phyloP scores from a whole-genome alignment of 805 yeast genomes.

The Yamadazyma takamatsuzukensis region DNA sequence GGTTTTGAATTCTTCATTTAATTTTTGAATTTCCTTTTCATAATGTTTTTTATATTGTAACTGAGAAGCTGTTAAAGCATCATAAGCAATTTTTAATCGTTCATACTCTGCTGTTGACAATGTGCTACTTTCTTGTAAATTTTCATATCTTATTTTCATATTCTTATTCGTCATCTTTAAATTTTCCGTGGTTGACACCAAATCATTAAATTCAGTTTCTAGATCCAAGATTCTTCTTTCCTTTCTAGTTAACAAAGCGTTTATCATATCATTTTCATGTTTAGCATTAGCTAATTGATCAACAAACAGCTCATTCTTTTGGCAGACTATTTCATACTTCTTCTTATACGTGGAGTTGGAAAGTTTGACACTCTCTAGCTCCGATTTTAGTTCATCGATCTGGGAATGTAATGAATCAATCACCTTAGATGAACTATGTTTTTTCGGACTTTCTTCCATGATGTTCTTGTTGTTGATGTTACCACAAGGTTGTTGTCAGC shows the following conservation, averaged over 20 bases:
- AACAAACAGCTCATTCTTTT: slow-evolving; percentile 50
- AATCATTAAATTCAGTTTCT: slow-evolving; percentile 53
- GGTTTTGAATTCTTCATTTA: slow-evolving; percentile 33
- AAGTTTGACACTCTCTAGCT: slow-evolving; percentile 36
- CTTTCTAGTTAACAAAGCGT: slow-evolving; percentile 63
- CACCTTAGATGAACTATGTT: slow-evolving; percentile 26
- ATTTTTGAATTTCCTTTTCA: slow-evolving; percentile 36
- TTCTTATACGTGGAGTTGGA: slow-evolving; percentile 49
- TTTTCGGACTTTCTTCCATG: slow-evolving; percentile 23
- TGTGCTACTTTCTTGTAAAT: slow-evolving; percentile 44
- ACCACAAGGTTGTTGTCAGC: too few species aligned
- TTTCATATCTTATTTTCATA: slow-evolving; percentile 46
- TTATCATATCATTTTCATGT: slow-evolving; percentile 75
- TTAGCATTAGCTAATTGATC: slow-evolving; percentile 68
- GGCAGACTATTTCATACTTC: slow-evolving; percentile 44
- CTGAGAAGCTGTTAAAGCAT: slow-evolving; percentile 50
- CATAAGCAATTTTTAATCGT: slow-evolving; percentile 55
- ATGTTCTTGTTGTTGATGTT: too few species aligned
- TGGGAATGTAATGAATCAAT: slow-evolving; percentile 54
- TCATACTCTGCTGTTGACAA: slow-evolving; percentile 49
- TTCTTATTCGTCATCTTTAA: slow-evolving; percentile 47
- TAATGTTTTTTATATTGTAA: slow-evolving; percentile 50
- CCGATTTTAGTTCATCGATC: slow-evolving; percentile 42
- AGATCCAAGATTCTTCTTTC: slow-evolving; percentile 65
- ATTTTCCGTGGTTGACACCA: slow-evolving; percentile 45